Base-by-base conservation (phyloP, 352 stramenopile species). In the Phytopythium chamaehyphon region DNA sequence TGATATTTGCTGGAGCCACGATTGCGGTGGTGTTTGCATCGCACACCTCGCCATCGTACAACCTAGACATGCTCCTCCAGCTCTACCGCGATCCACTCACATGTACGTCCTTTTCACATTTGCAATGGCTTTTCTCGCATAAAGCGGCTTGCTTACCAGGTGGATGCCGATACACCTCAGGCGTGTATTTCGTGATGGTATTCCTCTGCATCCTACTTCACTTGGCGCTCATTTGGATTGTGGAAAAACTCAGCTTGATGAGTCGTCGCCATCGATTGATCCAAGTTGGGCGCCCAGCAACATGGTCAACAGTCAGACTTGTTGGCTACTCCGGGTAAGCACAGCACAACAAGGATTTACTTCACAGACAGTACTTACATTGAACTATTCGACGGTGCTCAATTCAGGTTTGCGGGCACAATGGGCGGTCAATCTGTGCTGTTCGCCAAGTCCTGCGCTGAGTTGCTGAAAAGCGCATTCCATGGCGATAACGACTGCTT, bases 1-100 rank as follows among this genome's bases (percentile, higher is more conserved):
- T 96, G 21, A 93, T 96, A 46, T 92, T 95, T 28, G 57, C 81
- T 8, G 84, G 86, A 1, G 83, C 83, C 15, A 96, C 86, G 2
- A 73, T 95, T 28, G 80, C 83, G 7, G 79, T 96, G 7, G 79
- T 93, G 0, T 94, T 93, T 51, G 82, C 82, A 6, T 85, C 77
- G 9, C 84, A 96, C 60, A 80, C 78, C 37, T 90, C 84, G n/a
- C 83, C 83, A 15, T 85, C 76, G 15, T 95, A 93, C 66, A 89
- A 85, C 24, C 48, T 93, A 8, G 66, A 70, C 28, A 89, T 91
- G 72, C 70, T 95, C 18, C 67, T 92, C 42, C 57, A 78, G 38
- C 66, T 95, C 2, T 95, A 94, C 66, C 61, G 56, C n/a, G 74
- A 93, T 31, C 69, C 78, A 0, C 60, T 90, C 14, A 93, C 79